phyloP scores from a whole-genome alignment of 371 early-diverging fungal genomes.

The Syncephalastrum racemosum region DNA sequence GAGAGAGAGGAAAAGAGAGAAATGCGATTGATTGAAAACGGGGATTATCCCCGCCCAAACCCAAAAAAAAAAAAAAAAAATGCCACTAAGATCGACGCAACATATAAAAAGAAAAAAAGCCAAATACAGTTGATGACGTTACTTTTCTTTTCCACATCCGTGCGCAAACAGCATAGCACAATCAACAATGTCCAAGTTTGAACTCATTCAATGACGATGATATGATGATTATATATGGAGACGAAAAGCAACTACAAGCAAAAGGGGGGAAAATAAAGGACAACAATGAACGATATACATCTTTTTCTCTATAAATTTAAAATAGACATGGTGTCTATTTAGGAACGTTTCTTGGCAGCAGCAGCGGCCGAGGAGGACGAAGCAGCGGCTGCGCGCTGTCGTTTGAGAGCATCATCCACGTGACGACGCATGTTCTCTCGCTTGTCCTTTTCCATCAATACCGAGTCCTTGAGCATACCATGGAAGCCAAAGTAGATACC shows the following conservation, averaged over 20 bases:
- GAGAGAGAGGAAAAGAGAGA: background rate
- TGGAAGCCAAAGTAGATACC: constrained; percentile 48
- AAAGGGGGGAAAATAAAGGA: background rate
- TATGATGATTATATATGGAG: no score
- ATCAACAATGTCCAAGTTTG: background rate
- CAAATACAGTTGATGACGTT: no score
- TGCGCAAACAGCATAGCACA: background rate
- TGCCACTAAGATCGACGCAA: background rate
- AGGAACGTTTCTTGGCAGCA: background rate
- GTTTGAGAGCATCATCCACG: constrained; percentile 26
- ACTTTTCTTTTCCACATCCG: constrained; percentile 4
- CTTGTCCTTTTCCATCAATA: constrained; percentile 39
- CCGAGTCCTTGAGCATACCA: constrained; percentile 39
- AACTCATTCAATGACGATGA: no score
- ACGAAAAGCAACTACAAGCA: background rate
- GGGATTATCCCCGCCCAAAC: background rate
- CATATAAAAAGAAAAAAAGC: constrained; percentile 8
- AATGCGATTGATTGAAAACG: constrained; percentile 9
- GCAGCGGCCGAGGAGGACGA: constrained; percentile 11
- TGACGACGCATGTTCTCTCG: constrained; percentile 22
- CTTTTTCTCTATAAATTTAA: constrained; percentile 15
- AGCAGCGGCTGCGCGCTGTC: constrained; percentile 9
- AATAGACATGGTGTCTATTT: no score
- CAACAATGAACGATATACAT: constrained; percentile 2
- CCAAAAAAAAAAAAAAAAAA: constrained; percentile 14